Conservation (phyloP, 345 rosid genomes). For the Gossypium bickii region DNA sequence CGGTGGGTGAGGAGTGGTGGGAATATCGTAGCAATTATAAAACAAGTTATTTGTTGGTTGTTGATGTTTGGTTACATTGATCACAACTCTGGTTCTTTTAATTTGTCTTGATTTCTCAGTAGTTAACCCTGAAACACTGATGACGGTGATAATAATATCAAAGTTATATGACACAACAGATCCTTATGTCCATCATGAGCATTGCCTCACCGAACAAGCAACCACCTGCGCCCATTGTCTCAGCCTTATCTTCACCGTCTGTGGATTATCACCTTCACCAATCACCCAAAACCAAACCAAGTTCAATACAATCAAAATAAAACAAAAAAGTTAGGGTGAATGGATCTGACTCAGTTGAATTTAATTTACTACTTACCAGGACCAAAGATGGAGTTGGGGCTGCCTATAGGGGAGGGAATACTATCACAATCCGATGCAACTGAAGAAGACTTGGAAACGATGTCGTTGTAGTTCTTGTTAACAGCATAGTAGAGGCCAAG, state of each 20-base stretch:
- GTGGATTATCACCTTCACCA: slow-evolving; percentile 65
- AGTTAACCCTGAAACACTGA: background rate
- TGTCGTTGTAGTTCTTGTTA: slow-evolving; percentile 56
- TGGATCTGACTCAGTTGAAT: background rate
- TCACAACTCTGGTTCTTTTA: background rate
- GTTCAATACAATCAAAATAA: background rate
- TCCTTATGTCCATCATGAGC: slow-evolving; percentile 24
- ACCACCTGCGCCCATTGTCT: slow-evolving; percentile 96
- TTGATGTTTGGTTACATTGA: slow-evolving; percentile 8
- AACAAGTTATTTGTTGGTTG: background rate
- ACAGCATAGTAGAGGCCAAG: slow-evolving; percentile 76
- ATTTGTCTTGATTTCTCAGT: background rate
- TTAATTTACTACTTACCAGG: slow-evolving; percentile 30
- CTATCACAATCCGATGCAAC: slow-evolving; percentile 50
- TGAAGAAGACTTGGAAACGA: slow-evolving; percentile 40
- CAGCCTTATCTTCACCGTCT: slow-evolving; percentile 78
- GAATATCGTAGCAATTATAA: background rate
- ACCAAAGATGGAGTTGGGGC: slow-evolving; percentile 53
- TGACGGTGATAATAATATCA: background rate
- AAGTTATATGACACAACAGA: background rate
- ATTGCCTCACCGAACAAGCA: slow-evolving; percentile 83
- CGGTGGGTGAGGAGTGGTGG: background rate
- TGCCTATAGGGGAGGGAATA: slow-evolving; percentile 39
- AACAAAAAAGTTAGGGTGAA: background rate
- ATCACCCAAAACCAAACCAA: background rate